Evolutionary conservation across 176 grass and related monocot species (phyloP).

Genomic region (Tillandsia fasciculata): DNA sequence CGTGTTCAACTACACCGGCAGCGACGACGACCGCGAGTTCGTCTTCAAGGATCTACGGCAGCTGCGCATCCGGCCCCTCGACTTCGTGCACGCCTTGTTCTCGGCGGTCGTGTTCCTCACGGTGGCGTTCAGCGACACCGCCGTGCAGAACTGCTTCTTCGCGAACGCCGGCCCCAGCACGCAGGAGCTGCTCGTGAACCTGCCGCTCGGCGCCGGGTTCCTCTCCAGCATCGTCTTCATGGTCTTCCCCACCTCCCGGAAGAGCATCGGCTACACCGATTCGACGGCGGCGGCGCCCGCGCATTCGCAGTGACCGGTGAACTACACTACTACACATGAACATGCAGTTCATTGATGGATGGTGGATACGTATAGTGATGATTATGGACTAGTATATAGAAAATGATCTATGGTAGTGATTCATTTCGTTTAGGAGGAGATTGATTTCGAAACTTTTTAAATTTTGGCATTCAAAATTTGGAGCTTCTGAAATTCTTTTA

Average conservation of each 20-base stretch:
- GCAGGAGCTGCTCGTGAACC: conserved; percentile 27
- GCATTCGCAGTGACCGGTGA: too few relatives aligned
- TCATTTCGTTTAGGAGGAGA: too few relatives aligned
- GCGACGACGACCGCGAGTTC: background rate
- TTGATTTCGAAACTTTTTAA: too few relatives aligned
- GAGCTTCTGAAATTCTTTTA: too few relatives aligned
- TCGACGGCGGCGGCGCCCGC: too few relatives aligned
- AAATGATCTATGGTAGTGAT: too few relatives aligned
- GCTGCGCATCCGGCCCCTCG: conserved; percentile 5
- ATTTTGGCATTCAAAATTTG: too few relatives aligned
- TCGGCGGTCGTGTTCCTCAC: conserved; percentile 20
- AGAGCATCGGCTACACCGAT: conserved; percentile 31
- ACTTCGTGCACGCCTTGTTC: conserved; percentile 30
- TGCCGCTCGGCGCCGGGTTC: conserved; percentile 32
- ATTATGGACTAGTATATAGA: too few relatives aligned
- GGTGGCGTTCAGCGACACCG: conserved; percentile 30
- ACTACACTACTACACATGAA: too few relatives aligned
- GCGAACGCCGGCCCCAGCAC: background rate
- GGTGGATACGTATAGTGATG: too few relatives aligned
- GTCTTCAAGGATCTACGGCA: background rate
- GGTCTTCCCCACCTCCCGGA: conserved; percentile 35
- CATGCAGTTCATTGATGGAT: too few relatives aligned
- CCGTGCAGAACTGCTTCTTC: conserved; percentile 32
- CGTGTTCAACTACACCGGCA: conserved; percentile 32
- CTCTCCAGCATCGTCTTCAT: conserved; percentile 36